Evolutionary conservation across 805 yeast genomes (phyloP), one percentile per base, ranked within the genome.

Genomic region (Brettanomyces sp.): DNA sequence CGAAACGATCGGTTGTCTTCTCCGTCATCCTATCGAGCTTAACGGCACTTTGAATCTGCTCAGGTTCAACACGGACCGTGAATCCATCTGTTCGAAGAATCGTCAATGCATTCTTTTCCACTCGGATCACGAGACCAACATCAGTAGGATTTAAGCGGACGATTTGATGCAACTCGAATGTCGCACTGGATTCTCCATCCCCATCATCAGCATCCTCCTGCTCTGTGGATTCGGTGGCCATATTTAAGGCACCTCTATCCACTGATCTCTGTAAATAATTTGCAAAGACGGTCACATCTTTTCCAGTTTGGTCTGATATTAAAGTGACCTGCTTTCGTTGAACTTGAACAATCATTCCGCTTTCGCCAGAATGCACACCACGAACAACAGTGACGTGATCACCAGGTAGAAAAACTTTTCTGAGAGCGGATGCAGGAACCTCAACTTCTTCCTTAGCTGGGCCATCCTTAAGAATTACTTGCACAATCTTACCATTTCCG

Each of bases 351-450:
- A 93, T 95, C 68, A 93, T 74, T 68, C 99, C 99, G 34, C 96
- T 88, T 59, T 90, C 96, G 58, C 91, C 96, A 45, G 80, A 72
- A 63, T 87, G 95, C 58, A 85, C 88, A 60, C 99, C 99, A 59
- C 82, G 86, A 36, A 85, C 76, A 32, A 91, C 93, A 47, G 95
- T 82, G 22, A 93, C 96, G 63, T 93, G 97, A 63, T 91, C 98
- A 73, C 99, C 99, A 38, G 87, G 80, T 45, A 75, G 67, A 65
- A 91, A 91, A 45, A 85, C 79, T 62, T 93, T 93, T 60, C 97
- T 79, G 58, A 93, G 71, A 51, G 87, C 82, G 39, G 77, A 74
- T 3, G 83, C 76, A 33, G 97, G 96, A 43, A 90, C 83, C 49
- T 93, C 95, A 52, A 90, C 73, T 23, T 23, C 22, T 9, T 34